Percentiles rank a stretch among this genome's conserved stretches.
Conservation (phyloP, 2,329 filamentous ascomycete genomes). For the Aspergillus pseudoterreus region DNA sequence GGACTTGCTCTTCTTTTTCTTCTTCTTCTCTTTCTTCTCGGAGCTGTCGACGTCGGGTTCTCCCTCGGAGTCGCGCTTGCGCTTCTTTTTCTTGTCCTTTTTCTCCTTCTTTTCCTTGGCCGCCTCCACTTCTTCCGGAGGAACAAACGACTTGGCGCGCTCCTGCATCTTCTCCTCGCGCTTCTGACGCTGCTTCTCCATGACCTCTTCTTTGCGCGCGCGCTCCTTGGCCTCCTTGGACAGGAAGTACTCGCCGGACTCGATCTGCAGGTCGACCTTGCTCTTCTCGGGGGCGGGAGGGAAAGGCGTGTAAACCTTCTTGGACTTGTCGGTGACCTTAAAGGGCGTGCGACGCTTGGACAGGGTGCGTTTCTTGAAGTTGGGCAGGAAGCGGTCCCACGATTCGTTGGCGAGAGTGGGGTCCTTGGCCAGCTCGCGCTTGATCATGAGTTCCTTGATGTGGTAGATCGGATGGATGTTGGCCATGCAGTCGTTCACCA, state of each 20-base stretch:
- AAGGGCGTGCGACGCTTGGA: constrained; percentile 77
- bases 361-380: constrained; percentile 92
- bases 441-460: constrained; percentile 95
- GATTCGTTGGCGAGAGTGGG: constrained; percentile 80
- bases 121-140: constrained; percentile 70
- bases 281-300: constrained; percentile 96
- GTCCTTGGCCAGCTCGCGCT: constrained; percentile 85
- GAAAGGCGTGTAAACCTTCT: constrained; percentile 96
- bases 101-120: constrained; percentile 46
- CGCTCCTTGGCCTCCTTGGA: constrained; percentile 89
- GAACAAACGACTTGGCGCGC: constrained; percentile 79
- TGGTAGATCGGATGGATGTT: constrained; percentile 90
- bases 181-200: constrained; percentile 81
- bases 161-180: constrained; percentile 85
- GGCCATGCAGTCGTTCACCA: constrained; percentile 93
- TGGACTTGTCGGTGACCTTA: constrained; percentile 87
- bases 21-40: constrained; percentile 62
- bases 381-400: constrained; percentile 93
- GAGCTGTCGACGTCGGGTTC: constrained; percentile 29
- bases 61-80: constrained; percentile 34
- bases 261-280: constrained; percentile 97
- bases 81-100: constrained; percentile 44
- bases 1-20: constrained; percentile 41
- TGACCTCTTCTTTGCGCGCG: constrained; percentile 70
- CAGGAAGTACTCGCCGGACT: constrained; percentile 95